These are phyloP conservation scores for Penicillium oxalicum DNA, from an alignment of 2,329 filamentous ascomycete genomes.

Conservation along the genomic window DNA sequence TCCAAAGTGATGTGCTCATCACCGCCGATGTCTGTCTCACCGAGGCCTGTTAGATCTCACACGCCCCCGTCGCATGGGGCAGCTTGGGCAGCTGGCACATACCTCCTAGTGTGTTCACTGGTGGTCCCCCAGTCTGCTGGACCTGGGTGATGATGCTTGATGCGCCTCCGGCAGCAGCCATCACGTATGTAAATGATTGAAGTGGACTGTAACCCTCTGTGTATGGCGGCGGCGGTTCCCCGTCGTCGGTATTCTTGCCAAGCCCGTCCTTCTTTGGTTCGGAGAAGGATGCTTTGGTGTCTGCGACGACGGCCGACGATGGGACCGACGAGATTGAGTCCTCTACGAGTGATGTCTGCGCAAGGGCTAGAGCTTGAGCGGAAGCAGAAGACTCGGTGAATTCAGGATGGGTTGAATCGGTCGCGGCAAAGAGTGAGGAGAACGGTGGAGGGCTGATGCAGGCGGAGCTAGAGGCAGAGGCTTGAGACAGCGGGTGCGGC, in stretches of 20 bases:
- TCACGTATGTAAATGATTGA: slow-evolving; percentile 88
- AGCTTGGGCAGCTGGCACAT: slow-evolving; percentile 23
- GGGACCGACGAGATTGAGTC: slow-evolving; percentile 42
- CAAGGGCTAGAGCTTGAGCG: slow-evolving; percentile 45
- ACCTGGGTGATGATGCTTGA: slow-evolving; percentile 99
- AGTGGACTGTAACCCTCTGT: slow-evolving; percentile 90
- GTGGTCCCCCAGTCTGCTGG: slow-evolving; percentile 78
- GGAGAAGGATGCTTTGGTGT: slow-evolving; percentile 79
- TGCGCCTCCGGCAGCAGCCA: slow-evolving; percentile 94
- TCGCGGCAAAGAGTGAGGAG: slow-evolving; percentile 55
- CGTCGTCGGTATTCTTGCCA: slow-evolving; percentile 68
- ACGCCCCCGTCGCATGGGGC: neutral
- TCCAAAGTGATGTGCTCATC: slow-evolving; percentile 96
- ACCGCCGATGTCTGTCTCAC: slow-evolving; percentile 61
- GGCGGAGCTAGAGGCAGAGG: slow-evolving; percentile 46
- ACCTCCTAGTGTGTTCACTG: slow-evolving; percentile 86
- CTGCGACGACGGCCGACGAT: slow-evolving; percentile 52
- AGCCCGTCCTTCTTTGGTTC: slow-evolving; percentile 73
- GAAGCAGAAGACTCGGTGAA: slow-evolving; percentile 46
- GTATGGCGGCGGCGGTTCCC: slow-evolving; percentile 92
- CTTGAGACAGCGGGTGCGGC: slow-evolving; percentile 33
- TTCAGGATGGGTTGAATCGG: slow-evolving; percentile 33
- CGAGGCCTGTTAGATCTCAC: slow-evolving; percentile 6
- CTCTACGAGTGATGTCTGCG: slow-evolving; percentile 47
- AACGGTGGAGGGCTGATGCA: slow-evolving; percentile 56